A percentile compares a stretch with the other conserved stretches of the same genome.
phyloP scores from a whole-genome alignment of 2,329 filamentous ascomycete species.

The Aspergillus phoenicis region DNA sequence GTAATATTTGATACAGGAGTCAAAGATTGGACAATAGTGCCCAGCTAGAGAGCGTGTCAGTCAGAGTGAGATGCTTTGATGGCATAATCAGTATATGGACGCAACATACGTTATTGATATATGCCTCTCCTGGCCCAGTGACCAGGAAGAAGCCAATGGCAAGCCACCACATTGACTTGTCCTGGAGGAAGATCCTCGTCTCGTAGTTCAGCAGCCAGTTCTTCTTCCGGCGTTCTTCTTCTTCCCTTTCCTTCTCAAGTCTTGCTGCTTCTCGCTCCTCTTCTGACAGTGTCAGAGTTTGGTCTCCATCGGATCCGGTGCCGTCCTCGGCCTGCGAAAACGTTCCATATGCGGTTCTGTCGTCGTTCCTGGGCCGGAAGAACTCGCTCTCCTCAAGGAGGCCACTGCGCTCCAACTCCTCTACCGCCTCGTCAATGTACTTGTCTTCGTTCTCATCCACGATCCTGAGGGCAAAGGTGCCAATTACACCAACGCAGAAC shows the following conservation, averaged over 20 bases:
- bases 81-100: neutral
- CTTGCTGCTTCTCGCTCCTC: conserved; percentile 28
- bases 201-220: conserved; percentile 89
- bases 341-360: conserved; percentile 49
- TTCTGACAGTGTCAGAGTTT: conserved; percentile 31
- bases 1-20: conserved; percentile 63
- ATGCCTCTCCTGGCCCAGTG: conserved; percentile 92
- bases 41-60: conserved; percentile 54
- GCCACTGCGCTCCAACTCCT: conserved; percentile 87
- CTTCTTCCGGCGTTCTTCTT: conserved; percentile 72
- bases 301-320: conserved; percentile 46
- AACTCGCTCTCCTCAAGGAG: conserved; percentile 71
- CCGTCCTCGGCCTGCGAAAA: conserved; percentile 44
- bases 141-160: conserved; percentile 89
- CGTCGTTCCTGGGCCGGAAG: conserved; percentile 58
- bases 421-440: conserved; percentile 85
- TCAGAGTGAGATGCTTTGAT: neutral
- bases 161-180: conserved; percentile 95
- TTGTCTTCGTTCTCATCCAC: conserved; percentile 76
- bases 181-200: conserved; percentile 78
- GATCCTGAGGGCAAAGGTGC: conserved; percentile 72
- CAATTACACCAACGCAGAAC: conserved; percentile 69
- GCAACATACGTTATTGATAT: conserved; percentile 78
- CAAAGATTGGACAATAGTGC: conserved; percentile 87
- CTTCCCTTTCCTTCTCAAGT: conserved; percentile 48